Percentiles rank a stretch among this genome's conserved stretches.
Conservation (phyloP, 2,329 filamentous ascomycete species). For the Pseudogymnoascus sp. region DNA sequence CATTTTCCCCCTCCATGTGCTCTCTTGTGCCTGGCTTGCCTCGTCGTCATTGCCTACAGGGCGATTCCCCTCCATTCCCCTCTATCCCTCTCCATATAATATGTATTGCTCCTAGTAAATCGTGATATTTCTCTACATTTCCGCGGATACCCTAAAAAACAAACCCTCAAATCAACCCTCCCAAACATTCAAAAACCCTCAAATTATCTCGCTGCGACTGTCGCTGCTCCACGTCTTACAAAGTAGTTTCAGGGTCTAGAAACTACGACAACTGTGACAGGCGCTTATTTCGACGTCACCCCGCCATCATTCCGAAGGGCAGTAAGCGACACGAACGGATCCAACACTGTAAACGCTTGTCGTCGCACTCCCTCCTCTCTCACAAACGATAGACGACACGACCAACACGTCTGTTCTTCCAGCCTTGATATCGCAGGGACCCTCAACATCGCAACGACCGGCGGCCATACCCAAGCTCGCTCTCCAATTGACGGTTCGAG, state of each 20-base stretch:
- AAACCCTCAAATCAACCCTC: not conserved
- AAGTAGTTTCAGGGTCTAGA: conserved; percentile 1
- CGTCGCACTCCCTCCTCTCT: not conserved
- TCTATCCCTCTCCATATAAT: not conserved
- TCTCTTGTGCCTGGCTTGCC: conserved; percentile 2
- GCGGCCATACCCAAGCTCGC: not conserved
- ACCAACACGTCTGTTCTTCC: not conserved
- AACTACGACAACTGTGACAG: conserved; percentile 1
- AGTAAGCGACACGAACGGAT: conserved; percentile 2
- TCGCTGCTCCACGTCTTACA: not conserved
- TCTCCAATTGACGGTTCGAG: not conserved
- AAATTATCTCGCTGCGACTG: not conserved
- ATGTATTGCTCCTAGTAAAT: not conserved
- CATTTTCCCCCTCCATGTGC: conserved; percentile 7
- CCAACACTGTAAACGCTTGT: not conserved
- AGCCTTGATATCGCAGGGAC: not conserved
- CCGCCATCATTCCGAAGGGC: not conserved
- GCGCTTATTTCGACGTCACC: conserved; percentile 7
- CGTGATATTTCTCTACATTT: not conserved
- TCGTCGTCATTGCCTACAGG: not conserved
- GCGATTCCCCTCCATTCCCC: not conserved
- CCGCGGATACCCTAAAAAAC: not conserved
- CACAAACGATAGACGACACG: not conserved
- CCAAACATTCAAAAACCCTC: not conserved
- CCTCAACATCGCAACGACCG: not conserved